Evolutionary conservation across 345 rosid species (phyloP).

Genomic region (Heritiera fomes): DNA sequence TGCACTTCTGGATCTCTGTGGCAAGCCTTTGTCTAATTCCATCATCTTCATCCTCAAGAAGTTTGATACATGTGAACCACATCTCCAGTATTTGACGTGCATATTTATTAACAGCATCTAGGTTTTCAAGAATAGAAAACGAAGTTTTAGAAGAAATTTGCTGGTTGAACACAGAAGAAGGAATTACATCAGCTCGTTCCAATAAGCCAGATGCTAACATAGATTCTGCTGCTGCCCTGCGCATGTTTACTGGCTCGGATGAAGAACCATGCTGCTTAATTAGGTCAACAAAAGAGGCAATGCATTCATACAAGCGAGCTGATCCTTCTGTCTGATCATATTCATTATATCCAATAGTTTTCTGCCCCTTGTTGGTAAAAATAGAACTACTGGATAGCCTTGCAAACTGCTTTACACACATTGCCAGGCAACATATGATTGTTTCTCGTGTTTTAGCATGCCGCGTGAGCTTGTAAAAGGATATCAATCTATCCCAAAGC

Average conservation of each 20-base stretch:
- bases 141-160: constrained; percentile 33
- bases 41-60: constrained; percentile 96
- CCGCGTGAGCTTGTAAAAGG: constrained; percentile 54
- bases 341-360: constrained; percentile 19
- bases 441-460: constrained; percentile 66
- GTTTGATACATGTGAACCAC: constrained; percentile 78
- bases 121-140: constrained; percentile 27
- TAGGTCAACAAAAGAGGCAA: constrained; percentile 53
- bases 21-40: constrained; percentile 71
- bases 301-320: constrained; percentile 44
- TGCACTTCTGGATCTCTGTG: constrained; percentile 58
- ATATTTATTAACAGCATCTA: constrained; percentile 42
- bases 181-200: constrained; percentile 70
- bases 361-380: constrained; percentile 30
- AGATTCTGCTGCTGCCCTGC: constrained; percentile 81
- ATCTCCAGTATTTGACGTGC: constrained; percentile 59
- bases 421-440: constrained; percentile 80
- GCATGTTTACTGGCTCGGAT: constrained; percentile 79
- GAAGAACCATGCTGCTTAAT: constrained; percentile 70
- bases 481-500: constrained; percentile 67
- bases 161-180: constrained; percentile 44
- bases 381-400: constrained; percentile 35
- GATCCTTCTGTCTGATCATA: constrained; percentile 31
- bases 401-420: constrained; percentile 63
- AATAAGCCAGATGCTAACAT: constrained; percentile 81